Evolutionary conservation across 192 early-diverging fungal species (phyloP).

Genomic region (Piromyces sp.): DNA sequence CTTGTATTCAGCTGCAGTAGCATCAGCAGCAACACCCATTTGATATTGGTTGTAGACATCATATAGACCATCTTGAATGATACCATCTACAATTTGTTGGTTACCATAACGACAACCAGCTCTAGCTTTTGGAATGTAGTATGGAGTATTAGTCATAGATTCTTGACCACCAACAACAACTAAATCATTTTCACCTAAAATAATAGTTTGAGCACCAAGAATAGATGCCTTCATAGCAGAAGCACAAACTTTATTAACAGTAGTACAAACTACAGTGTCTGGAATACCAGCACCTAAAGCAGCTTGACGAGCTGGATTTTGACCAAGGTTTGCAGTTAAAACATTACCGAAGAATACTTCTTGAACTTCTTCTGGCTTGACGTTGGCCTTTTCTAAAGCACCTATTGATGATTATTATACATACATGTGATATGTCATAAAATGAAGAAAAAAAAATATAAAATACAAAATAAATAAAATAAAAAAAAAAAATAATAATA

Average conservation of each 20-base stretch:
- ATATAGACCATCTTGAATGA: constrained; percentile 91
- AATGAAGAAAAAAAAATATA: constrained; percentile 1
- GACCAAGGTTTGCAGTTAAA: constrained; percentile 69
- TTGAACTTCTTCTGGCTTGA: constrained; percentile 67
- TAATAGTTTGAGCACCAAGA: constrained; percentile 70
- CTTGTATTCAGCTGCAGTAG: constrained; percentile 46
- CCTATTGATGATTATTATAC: constrained; percentile 7
- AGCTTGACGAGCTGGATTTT: constrained; percentile 86
- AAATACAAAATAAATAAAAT: background rate
- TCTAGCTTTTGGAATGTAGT: constrained; percentile 60
- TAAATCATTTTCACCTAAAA: constrained; percentile 53
- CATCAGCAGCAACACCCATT: constrained; percentile 58
- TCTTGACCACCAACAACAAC: constrained; percentile 93
- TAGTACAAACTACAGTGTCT: constrained; percentile 76
- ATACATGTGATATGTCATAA: no score
- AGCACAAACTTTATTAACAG: constrained; percentile 97
- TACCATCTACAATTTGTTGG: constrained; percentile 58
- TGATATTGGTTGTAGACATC: constrained; percentile 87
- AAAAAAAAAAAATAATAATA: background rate
- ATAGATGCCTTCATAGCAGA: constrained; percentile 95
- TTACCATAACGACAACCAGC: constrained; percentile 77
- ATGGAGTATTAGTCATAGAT: constrained; percentile 87
- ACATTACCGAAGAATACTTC: constrained; percentile 96
- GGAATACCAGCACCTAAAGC: constrained; percentile 59
- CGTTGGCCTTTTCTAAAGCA: constrained; percentile 30